Evolutionary conservation across 2,329 filamentous ascomycete genomes (phyloP).

Genomic region (Nemania diffusa): DNA sequence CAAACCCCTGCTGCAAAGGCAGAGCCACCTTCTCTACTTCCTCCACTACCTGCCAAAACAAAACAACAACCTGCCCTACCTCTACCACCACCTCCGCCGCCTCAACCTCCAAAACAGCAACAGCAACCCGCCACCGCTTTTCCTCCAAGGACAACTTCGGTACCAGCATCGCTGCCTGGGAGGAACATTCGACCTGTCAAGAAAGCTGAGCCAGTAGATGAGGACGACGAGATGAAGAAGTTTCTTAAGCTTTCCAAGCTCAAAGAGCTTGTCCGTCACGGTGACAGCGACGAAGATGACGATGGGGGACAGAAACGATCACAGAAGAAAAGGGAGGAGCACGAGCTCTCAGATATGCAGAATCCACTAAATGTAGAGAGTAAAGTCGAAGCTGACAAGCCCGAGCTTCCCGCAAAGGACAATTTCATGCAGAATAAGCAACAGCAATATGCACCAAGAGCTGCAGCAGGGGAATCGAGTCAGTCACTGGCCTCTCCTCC

Average conservation of each 20-base stretch:
- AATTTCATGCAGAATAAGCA: constrained; percentile 11
- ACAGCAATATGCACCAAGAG: background rate
- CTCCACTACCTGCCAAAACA: constrained; percentile 37
- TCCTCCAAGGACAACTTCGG: constrained; percentile 42
- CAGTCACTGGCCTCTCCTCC: background rate
- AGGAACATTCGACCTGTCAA: constrained; percentile 43
- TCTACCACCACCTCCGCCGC: constrained; percentile 34
- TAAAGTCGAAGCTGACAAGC: constrained; percentile 19
- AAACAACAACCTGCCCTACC: constrained; percentile 39
- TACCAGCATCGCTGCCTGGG: constrained; percentile 43
- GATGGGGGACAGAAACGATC: constrained; percentile 12
- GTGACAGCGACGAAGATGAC: constrained; percentile 19
- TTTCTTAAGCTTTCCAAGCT: constrained; percentile 37
- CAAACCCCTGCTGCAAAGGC: constrained; percentile 35
- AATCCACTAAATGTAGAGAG: background rate
- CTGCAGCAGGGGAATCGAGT: constrained; percentile 13
- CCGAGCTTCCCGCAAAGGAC: constrained; percentile 29
- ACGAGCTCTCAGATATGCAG: constrained; percentile 8
- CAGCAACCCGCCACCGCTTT: constrained; percentile 26
- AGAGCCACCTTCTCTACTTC: constrained; percentile 39
- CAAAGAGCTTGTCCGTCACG: constrained; percentile 37
- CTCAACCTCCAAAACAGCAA: constrained; percentile 23
- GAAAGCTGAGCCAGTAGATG: constrained; percentile 31
- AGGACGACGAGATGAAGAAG: constrained; percentile 35
- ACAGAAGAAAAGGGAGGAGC: background rate